A percentile compares a stretch with the other conserved stretches of the same genome.
Conservation (phyloP, 2,329 filamentous ascomycete genomes). For the Verticillium nubilum region DNA sequence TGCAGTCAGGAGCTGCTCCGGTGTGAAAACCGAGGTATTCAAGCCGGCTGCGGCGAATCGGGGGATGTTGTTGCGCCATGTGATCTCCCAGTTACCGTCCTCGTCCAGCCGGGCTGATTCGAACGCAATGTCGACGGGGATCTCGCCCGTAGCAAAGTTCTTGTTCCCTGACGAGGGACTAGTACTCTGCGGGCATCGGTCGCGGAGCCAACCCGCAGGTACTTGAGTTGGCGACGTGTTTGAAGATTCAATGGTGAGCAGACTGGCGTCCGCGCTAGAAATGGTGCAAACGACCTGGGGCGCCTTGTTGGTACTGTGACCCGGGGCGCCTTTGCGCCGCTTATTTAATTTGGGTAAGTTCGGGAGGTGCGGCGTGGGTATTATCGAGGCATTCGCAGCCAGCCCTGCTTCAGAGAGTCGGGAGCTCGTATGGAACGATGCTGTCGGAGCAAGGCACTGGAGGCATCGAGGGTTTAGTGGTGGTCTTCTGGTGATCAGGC, state of each 20-base stretch:
- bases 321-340: too few species aligned
- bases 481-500: background rate
- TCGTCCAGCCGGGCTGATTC: constrained; percentile 20
- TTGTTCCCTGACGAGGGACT: constrained; percentile 57
- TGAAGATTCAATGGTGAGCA: background rate
- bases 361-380: too few species aligned
- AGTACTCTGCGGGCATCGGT: constrained; percentile 47
- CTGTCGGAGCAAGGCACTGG: background rate
- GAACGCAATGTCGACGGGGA: constrained; percentile 28
- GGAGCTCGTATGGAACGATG: background rate
- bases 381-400: too few species aligned
- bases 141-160: constrained; percentile 38
- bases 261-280: background rate
- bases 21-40: constrained; percentile 30
- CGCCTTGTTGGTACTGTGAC: too few species aligned
- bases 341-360: too few species aligned
- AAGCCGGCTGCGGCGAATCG: constrained; percentile 18
- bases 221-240: background rate
- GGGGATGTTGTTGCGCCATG: constrained; percentile 50
- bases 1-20: constrained; percentile 16
- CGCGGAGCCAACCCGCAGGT: constrained; percentile 35
- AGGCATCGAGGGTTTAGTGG: background rate
- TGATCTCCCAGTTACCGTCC: constrained; percentile 45
- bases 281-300: background rate
- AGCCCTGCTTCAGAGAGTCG: too few species aligned